Evolutionary conservation across 2,329 filamentous ascomycete genomes (phyloP).

Genomic region (Trichoderma koningii): DNA sequence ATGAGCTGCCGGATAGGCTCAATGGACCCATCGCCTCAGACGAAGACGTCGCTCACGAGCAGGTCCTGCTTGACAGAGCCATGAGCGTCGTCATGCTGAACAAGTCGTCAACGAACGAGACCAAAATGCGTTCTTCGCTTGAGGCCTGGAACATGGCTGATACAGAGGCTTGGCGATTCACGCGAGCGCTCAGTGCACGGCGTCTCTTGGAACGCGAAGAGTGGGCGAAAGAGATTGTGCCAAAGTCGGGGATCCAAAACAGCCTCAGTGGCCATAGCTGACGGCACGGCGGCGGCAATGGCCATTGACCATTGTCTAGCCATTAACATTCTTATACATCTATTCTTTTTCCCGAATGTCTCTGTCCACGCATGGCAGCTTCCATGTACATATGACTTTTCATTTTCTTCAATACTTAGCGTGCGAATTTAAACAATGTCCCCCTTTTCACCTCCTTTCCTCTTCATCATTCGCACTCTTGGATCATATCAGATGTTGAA

Average conservation of each 20-base stretch:
- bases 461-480: neutral
- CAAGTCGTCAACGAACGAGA: conserved; percentile 45
- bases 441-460: neutral
- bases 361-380: neutral
- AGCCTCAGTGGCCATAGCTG: conserved; percentile 38
- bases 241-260: conserved; percentile 59
- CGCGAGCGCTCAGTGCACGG: conserved; percentile 66
- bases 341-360: neutral
- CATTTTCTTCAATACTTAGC: neutral
- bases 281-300: neutral
- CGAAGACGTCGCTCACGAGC: conserved; percentile 58
- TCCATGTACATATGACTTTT: neutral
- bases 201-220: conserved; percentile 61
- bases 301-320: neutral
- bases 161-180: conserved; percentile 76
- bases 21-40: conserved; percentile 54
- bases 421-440: neutral
- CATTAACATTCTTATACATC: neutral
- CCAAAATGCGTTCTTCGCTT: conserved; percentile 55
- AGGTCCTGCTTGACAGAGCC: conserved; percentile 50
- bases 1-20: conserved; percentile 38
- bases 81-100: conserved; percentile 54
- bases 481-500: too few species aligned
- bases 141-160: conserved; percentile 72
- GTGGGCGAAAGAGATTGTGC: conserved; percentile 66